phyloP scores from a whole-genome alignment of 768 basidiomycete genomes.

The Jaapia argillacea region DNA sequence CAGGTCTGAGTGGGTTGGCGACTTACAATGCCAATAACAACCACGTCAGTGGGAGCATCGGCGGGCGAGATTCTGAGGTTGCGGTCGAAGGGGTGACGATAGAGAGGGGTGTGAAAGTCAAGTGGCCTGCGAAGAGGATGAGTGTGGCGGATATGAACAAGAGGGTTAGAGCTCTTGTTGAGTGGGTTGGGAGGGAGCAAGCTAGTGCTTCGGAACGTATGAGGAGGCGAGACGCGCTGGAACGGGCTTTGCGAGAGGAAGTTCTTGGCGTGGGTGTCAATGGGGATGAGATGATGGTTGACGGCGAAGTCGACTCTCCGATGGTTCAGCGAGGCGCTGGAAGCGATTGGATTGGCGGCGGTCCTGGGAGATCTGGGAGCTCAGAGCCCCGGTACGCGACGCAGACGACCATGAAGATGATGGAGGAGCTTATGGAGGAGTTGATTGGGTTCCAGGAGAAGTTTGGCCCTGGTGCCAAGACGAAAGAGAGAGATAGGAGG shows the following conservation, averaged over 20 bases:
- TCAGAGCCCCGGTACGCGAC: not conserved
- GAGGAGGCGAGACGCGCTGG: conserved; percentile 58
- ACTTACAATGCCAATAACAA: not conserved
- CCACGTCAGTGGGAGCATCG: conserved; percentile 9
- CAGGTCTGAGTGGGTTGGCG: conserved; percentile 10
- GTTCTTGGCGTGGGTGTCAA: not conserved
- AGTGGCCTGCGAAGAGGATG: conserved; percentile 91
- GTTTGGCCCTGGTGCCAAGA: conserved; percentile 54
- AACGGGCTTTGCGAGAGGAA: conserved; percentile 33
- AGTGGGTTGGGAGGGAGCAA: conserved; percentile 90
- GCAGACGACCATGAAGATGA: conserved; percentile 58
- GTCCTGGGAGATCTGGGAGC: not conserved
- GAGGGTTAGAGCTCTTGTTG: conserved; percentile 79
- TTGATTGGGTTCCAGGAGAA: conserved; percentile 82
- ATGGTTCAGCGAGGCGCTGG: no score
- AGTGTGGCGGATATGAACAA: conserved; percentile 98
- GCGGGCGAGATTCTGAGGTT: conserved; percentile 41
- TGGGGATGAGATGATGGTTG: not conserved
- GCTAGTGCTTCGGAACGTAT: conserved; percentile 64
- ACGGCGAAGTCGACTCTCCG: not conserved
- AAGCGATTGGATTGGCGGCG: not conserved
- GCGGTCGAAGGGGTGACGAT: conserved; percentile 31
- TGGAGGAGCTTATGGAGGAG: conserved; percentile 90
- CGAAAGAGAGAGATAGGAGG: conserved; percentile 25
- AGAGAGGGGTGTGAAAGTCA: conserved; percentile 78